These are phyloP conservation scores for Deinandra increscens DNA, from an alignment of 129 eudicot species.

Conservation along the genomic window DNA sequence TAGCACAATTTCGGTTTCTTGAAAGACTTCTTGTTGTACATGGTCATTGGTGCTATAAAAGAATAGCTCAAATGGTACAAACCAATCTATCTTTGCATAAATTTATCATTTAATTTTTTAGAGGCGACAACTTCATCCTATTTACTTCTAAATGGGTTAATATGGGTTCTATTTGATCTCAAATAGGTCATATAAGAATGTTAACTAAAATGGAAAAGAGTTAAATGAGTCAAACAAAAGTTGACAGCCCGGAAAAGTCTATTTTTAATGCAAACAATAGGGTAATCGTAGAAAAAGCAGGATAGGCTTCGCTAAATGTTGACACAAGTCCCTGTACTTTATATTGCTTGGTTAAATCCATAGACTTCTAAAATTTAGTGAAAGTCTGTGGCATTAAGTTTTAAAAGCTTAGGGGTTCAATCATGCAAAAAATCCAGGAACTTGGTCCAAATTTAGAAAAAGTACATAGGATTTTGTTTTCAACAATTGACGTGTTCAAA, in stretches of 20 bases:
- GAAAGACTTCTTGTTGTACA: slow-evolving; percentile 94
- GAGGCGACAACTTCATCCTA: background rate
- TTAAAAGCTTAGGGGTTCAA: background rate
- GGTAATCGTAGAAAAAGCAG: background rate
- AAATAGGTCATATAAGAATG: background rate
- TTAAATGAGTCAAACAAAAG: background rate
- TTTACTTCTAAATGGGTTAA: background rate
- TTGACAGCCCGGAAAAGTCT: background rate
- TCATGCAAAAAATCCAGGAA: too few relatives aligned
- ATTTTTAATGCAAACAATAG: background rate
- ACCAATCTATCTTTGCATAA: background rate
- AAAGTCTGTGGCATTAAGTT: background rate
- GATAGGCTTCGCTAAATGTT: background rate
- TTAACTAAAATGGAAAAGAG: background rate
- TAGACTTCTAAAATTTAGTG: background rate
- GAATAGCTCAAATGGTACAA: slow-evolving; percentile 92
- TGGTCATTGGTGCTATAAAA: slow-evolving; percentile 98
- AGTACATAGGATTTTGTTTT: background rate
- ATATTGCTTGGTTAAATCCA: background rate
- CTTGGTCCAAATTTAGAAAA: background rate
- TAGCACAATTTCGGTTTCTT: slow-evolving; percentile 89
- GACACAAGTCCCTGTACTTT: background rate
- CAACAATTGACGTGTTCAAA: background rate
- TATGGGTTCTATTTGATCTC: background rate
- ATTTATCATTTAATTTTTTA: background rate